Evolutionary conservation across 2,329 filamentous ascomycete genomes (phyloP).

Genomic region (Fusarium sp.): DNA sequence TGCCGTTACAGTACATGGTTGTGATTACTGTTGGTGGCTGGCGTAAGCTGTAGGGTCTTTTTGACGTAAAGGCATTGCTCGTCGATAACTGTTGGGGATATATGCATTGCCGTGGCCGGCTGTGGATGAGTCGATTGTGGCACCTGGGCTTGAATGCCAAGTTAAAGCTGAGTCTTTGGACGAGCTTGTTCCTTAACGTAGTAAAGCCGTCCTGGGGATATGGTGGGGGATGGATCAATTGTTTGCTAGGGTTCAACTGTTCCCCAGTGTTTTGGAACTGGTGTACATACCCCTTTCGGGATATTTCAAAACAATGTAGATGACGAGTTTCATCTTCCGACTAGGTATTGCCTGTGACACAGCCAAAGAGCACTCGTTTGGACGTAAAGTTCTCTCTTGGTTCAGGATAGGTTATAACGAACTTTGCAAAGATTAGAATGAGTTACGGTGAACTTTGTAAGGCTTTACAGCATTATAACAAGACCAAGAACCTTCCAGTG

Average conservation of each 20-base stretch:
- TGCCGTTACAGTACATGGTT: constrained; percentile 8
- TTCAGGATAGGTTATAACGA: neutral
- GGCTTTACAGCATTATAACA: neutral
- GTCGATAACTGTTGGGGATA: constrained; percentile 39
- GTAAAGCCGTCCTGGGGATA: constrained; percentile 25
- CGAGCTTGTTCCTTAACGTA: constrained; percentile 11
- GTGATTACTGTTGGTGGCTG: constrained; percentile 27
- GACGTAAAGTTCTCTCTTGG: too few species aligned
- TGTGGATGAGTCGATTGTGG: constrained; percentile 5
- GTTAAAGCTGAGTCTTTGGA: constrained; percentile 6
- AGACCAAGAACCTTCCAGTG: neutral
- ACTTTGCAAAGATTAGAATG: neutral
- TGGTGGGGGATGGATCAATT: constrained; percentile 28
- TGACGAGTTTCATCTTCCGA: constrained; percentile 21
- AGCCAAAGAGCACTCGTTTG: neutral
- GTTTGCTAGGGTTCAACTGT: constrained; percentile 18
- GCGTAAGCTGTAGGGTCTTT: constrained; percentile 25
- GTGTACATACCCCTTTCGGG: constrained; percentile 22
- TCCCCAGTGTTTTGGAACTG: constrained; percentile 40
- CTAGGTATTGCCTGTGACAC: neutral
- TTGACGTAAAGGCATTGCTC: constrained; percentile 35
- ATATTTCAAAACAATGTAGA: constrained; percentile 17
- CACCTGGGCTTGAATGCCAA: constrained; percentile 11
- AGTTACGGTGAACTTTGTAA: neutral
- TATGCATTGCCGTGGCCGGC: constrained; percentile 14